A percentile compares a stretch with the other conserved stretches of the same genome.
Conservation (phyloP, 306 rosid species). For the Prunus mongolica region DNA sequence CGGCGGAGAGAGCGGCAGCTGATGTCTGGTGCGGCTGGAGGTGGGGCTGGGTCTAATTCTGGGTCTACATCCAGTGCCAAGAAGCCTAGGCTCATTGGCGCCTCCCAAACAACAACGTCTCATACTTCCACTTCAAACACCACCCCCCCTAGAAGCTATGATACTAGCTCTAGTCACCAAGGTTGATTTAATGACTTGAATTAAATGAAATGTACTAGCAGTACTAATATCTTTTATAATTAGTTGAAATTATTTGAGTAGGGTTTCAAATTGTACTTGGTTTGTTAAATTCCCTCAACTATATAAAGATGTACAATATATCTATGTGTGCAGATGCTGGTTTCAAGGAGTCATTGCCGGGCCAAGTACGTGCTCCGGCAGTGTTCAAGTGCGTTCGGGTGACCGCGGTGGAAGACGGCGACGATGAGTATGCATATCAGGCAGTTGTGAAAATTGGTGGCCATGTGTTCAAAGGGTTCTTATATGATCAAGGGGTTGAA, state of each 20-base stretch:
- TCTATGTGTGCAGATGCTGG: constrained; percentile 47
- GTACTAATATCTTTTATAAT: not conserved
- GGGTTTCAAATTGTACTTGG: constrained; percentile 14
- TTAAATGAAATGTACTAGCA: too few species aligned
- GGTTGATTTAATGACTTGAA: constrained; percentile 28
- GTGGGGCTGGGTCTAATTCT: constrained; percentile 47
- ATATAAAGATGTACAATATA: not conserved
- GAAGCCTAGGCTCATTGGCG: constrained; percentile 63
- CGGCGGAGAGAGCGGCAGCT: constrained; percentile 86
- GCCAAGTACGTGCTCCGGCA: constrained; percentile 79
- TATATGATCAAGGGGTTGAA: constrained; percentile 78
- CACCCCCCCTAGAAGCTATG: constrained; percentile 93
- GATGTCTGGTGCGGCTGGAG: constrained; percentile 1
- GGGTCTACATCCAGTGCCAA: constrained; percentile 72
- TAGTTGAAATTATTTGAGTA: constrained; percentile 17
- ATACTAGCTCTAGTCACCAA: constrained; percentile 90
- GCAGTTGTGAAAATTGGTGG: constrained; percentile 86
- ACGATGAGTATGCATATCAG: constrained; percentile 81
- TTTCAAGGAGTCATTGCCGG: constrained; percentile 59
- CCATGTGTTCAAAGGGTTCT: constrained; percentile 83
- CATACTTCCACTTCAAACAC: constrained; percentile 91
- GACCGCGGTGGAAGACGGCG: constrained; percentile 76
- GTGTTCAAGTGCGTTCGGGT: constrained; percentile 94
- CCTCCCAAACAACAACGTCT: constrained; percentile 74
- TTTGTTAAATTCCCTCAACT: not conserved